Evolutionary conservation across 148 eudicot genomes (phyloP).

Genomic region (Hydrangea macrophylla): DNA sequence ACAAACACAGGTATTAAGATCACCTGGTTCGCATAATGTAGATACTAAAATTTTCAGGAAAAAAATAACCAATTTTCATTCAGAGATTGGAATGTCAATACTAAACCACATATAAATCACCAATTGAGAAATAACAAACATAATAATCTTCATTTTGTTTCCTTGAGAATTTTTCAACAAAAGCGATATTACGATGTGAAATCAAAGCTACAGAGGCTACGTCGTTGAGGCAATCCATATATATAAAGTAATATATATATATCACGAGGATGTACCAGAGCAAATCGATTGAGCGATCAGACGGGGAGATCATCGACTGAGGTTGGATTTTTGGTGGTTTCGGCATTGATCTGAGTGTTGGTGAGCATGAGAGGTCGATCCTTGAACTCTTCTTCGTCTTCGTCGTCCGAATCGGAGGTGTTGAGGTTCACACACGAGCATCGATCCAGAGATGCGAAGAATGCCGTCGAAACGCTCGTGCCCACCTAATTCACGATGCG

Average conservation of each 20-base stretch:
- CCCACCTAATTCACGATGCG: slow-evolving; percentile 65
- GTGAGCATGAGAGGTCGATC: slow-evolving; percentile 68
- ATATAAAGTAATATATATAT: background rate
- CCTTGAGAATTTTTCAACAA: background rate
- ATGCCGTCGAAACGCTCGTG: slow-evolving; percentile 65
- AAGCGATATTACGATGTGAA: background rate
- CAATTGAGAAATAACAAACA: too few species aligned
- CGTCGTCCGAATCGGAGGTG: slow-evolving; percentile 69
- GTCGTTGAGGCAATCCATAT: background rate
- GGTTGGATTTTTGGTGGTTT: slow-evolving; percentile 15
- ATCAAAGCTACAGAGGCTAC: background rate
- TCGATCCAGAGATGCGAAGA: slow-evolving; percentile 75
- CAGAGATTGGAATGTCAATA: background rate
- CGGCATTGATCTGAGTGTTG: slow-evolving; percentile 10
- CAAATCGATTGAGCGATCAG: slow-evolving; percentile 24
- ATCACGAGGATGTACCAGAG: background rate
- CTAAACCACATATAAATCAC: background rate
- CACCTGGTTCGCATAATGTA: too few species aligned
- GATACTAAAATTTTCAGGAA: too few species aligned
- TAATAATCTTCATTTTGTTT: background rate
- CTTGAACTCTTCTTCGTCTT: slow-evolving; percentile 51
- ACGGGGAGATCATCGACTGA: slow-evolving; percentile 67
- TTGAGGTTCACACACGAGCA: slow-evolving; percentile 73
- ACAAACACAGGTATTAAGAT: too few species aligned
- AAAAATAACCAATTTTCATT: too few species aligned